Evolutionary conservation across 1,284 basidiomycete species (phyloP).

Genomic region (Boletus subluridellus): DNA sequence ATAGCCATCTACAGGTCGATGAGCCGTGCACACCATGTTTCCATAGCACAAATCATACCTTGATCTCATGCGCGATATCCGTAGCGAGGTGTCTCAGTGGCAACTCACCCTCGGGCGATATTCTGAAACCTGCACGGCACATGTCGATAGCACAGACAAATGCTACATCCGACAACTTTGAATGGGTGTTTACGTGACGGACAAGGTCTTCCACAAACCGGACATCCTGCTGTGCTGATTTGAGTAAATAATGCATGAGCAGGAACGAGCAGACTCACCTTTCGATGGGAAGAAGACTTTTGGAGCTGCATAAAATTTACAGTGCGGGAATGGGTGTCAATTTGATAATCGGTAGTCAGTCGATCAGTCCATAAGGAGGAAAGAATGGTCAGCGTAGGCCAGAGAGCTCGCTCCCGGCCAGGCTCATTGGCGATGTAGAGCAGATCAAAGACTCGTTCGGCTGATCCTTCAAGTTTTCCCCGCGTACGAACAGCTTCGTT

Average conservation of each 20-base stretch:
- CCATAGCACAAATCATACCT: constrained; percentile 42
- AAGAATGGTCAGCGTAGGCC: constrained; percentile 80
- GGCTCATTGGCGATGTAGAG: constrained; percentile 59
- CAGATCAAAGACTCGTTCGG: constrained; percentile 81
- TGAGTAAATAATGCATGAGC: neutral
- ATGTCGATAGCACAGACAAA: constrained; percentile 79
- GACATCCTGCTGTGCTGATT: constrained; percentile 38
- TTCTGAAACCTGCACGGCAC: constrained; percentile 73
- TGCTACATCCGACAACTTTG: constrained; percentile 61
- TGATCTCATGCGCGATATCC: constrained; percentile 77
- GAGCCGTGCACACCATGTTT: neutral
- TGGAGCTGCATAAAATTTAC: constrained; percentile 32
- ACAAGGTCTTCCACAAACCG: constrained; percentile 58
- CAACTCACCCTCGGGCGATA: constrained; percentile 63
- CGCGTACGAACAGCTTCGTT: constrained; percentile 65
- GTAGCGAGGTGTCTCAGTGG: constrained; percentile 66
- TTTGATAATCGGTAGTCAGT: constrained; percentile 54
- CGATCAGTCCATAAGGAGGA: constrained; percentile 78
- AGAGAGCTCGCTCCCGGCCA: constrained; percentile 59
- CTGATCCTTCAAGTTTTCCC: constrained; percentile 71
- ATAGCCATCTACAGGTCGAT: constrained; percentile 41
- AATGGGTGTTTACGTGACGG: constrained; percentile 47
- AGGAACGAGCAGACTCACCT: constrained; percentile 32
- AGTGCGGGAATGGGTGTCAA: constrained; percentile 36
- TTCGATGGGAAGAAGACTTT: constrained; percentile 37